Conservation (phyloP, 2,329 filamentous ascomycete genomes). For the Onygenales sp. region DNA sequence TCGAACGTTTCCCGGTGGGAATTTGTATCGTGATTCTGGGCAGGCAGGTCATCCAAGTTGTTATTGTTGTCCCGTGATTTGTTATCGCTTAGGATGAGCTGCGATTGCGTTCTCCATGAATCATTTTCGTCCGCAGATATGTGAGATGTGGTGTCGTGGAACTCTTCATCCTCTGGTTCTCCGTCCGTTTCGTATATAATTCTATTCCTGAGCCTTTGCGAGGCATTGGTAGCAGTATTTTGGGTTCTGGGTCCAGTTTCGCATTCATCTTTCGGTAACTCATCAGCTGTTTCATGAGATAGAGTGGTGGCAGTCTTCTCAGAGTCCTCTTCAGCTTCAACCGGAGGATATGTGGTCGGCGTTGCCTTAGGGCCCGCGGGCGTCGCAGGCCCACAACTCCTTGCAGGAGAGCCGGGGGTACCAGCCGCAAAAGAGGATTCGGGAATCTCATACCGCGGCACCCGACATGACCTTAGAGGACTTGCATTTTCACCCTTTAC, state of each 20-base stretch:
- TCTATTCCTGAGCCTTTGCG: neutral
- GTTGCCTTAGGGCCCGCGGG: neutral
- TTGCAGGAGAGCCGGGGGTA: neutral
- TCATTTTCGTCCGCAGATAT: slow-evolving; percentile 2
- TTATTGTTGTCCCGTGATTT: neutral
- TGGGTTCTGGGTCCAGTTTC: neutral
- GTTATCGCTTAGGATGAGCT: neutral
- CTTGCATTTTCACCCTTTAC: neutral
- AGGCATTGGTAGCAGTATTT: neutral
- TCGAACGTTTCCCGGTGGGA: neutral
- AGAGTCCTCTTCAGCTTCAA: neutral
- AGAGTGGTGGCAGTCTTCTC: neutral
- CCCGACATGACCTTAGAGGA: neutral
- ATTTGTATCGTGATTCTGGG: neutral
- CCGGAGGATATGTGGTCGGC: slow-evolving; percentile 8
- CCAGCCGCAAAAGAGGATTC: neutral
- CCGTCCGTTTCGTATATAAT: slow-evolving; percentile 36
- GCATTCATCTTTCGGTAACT: neutral
- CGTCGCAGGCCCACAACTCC: neutral
- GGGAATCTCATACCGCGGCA: neutral
- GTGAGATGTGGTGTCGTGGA: slow-evolving; percentile 15
- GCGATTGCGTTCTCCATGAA: neutral
- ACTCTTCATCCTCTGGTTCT: slow-evolving; percentile 26
- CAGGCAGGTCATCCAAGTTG: neutral
- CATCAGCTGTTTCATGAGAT: neutral